Conservation (phyloP, 805 yeast genomes). For the Henningerozyma blattae region DNA sequence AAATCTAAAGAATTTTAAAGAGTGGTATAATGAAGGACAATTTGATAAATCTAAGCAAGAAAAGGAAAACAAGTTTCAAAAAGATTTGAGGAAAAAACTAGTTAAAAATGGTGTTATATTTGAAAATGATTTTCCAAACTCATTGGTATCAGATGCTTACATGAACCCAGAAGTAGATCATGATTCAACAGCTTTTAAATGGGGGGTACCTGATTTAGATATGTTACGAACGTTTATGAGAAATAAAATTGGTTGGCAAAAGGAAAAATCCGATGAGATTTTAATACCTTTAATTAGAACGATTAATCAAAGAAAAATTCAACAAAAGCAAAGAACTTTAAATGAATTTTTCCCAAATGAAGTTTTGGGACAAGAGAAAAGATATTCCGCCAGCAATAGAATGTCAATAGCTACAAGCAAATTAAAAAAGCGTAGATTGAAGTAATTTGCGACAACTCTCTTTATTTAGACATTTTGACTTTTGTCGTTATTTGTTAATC, state of each 20-base stretch:
- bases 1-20: slow-evolving; percentile 25
- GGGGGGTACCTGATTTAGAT: slow-evolving; percentile 89
- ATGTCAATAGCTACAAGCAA: slow-evolving; percentile 45
- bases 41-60: slow-evolving; percentile 29
- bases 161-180: slow-evolving; percentile 70
- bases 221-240: slow-evolving; percentile 58
- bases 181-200: slow-evolving; percentile 63
- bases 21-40: slow-evolving; percentile 33
- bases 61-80: slow-evolving; percentile 37
- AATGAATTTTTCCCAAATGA: slow-evolving; percentile 61
- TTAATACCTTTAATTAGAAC: slow-evolving; percentile 76
- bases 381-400: slow-evolving; percentile 45
- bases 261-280: slow-evolving; percentile 65
- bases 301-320: slow-evolving; percentile 49
- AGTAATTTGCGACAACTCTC: no score
- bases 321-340: slow-evolving; percentile 46
- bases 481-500: neutral
- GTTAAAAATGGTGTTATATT: slow-evolving; percentile 42
- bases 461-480: no score
- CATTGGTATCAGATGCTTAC: slow-evolving; percentile 61
- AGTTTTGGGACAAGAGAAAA: slow-evolving; percentile 34
- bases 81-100: slow-evolving; percentile 45
- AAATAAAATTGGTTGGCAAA: slow-evolving; percentile 69
- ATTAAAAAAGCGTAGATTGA: slow-evolving; percentile 23
- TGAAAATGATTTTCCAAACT: slow-evolving; percentile 59